Conservation (phyloP, 306 rosid genomes). For the Cucurbita maxima region DNA sequence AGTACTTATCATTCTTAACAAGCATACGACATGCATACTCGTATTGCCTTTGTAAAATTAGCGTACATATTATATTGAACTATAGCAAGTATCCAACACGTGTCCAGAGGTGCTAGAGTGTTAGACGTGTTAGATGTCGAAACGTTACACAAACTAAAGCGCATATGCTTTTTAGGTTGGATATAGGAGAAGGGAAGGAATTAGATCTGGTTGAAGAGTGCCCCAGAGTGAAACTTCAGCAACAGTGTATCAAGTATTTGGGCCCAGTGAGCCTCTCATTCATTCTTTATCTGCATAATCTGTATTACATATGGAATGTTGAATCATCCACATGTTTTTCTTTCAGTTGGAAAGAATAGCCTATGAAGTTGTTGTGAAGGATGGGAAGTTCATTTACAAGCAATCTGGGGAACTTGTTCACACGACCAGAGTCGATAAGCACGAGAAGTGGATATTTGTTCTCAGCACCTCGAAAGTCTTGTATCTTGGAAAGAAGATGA, state of each 20-base stretch:
- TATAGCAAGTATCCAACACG: neutral
- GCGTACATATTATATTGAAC: neutral
- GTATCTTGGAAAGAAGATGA: conserved; percentile 25
- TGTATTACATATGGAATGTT: neutral
- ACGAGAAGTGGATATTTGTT: conserved; percentile 25
- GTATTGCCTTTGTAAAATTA: no score
- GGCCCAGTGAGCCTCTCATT: conserved; percentile 17
- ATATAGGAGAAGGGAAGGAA: conserved; percentile 29
- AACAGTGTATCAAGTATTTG: conserved; percentile 26
- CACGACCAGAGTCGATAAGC: conserved; percentile 11
- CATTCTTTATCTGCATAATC: neutral
- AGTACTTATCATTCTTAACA: neutral
- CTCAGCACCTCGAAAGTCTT: conserved; percentile 18
- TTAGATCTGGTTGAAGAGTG: conserved; percentile 21
- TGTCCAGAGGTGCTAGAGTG: neutral
- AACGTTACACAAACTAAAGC: neutral
- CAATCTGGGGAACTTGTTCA: conserved; percentile 15
- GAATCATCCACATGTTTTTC: neutral
- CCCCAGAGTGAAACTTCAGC: conserved; percentile 24
- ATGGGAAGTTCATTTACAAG: conserved; percentile 19
- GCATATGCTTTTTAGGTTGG: conserved; percentile 12
- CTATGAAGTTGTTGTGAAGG: conserved; percentile 16
- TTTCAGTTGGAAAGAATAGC: conserved; percentile 23
- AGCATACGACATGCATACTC: neutral
- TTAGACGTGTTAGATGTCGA: neutral